Evolutionary conservation across 495 filamentous ascomycete species (phyloP).

Genomic region (Penicillium silybi): DNA sequence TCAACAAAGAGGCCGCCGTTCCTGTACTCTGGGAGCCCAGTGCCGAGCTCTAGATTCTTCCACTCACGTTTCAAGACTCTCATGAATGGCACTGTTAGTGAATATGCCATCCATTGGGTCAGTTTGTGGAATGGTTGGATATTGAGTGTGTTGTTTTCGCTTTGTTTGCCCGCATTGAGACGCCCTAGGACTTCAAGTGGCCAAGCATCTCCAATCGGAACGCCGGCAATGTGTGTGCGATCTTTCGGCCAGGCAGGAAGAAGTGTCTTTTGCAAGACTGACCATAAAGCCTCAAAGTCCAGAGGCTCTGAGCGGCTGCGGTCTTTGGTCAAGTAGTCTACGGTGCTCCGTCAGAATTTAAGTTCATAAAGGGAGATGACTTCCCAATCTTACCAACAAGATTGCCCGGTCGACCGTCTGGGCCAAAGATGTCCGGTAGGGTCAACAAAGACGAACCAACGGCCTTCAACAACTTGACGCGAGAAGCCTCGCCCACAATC

Average conservation of each 20-base stretch:
- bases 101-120: constrained; percentile 87
- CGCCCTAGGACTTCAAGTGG: constrained; percentile 32
- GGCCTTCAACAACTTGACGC: constrained; percentile 44
- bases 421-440: constrained; percentile 48
- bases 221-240: constrained; percentile 47
- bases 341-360: not conserved
- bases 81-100: constrained; percentile 82
- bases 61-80: constrained; percentile 73
- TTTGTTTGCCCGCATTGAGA: not conserved
- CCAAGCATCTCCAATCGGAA: constrained; percentile 57
- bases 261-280: constrained; percentile 46
- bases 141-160: constrained; percentile 10
- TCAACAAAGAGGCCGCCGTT: constrained; percentile 87
- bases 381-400: constrained; percentile 48
- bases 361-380: not conserved
- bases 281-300: constrained; percentile 43
- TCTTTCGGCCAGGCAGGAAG: constrained; percentile 53
- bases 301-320: constrained; percentile 12
- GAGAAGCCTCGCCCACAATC: constrained; percentile 47
- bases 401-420: constrained; percentile 47
- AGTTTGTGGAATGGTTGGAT: constrained; percentile 74
- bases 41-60: constrained; percentile 71
- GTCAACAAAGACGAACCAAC: constrained; percentile 46
- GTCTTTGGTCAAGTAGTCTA: constrained; percentile 47
- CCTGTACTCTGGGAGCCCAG: constrained; percentile 81